Base-by-base conservation (phyloP, 129 eudicot genomes). In the Silybum marianum region DNA sequence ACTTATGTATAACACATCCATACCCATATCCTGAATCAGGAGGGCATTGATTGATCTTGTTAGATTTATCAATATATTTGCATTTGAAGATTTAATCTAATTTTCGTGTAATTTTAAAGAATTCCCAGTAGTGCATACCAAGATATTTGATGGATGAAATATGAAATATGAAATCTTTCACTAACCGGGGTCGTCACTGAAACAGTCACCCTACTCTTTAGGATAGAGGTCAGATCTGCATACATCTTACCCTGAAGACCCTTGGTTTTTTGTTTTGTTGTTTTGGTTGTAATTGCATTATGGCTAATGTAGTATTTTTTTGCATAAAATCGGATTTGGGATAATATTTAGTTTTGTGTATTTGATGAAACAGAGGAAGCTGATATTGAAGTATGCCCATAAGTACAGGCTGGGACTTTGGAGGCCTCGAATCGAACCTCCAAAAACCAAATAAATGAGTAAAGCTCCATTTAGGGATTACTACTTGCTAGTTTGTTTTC, bases 391-490 rank as follows among this genome's bases (percentile, higher is more conserved):
- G 87, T 88, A 79, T 67, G 92, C 97, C 11, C 97, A 95, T 89
- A 93, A 95, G 85, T 95, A 93, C 83, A 84, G 98, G 84, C 85
- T 95, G 78, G 99, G 99, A 86, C 97, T 95, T 73, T 95, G 98
- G 98, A 91, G 97, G 86, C 99, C 99, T 32, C 84, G 93, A 72
- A 87, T 88, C 14, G 92, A 82, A 74, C 84, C 88, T 51, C 79
- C 26, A 78, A 78, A 83, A 83, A 72, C 14, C 75, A 74, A 72
- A 72, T 34, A 78, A 78, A 83, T 82, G 85, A 75, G 65, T 7
- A 67, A 78, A 68, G 30, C 68, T 78, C 58, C 42, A 68, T 28
- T 68, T 78, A 72, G 44, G 11, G 42, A 77, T 9, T 63, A 65
- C 34, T 65, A 38, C 14, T 65, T 69, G 82, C 72, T 68, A 44